Conservation (phyloP, 176 grass and related monocot genomes). For the Leersia perrieri region DNA sequence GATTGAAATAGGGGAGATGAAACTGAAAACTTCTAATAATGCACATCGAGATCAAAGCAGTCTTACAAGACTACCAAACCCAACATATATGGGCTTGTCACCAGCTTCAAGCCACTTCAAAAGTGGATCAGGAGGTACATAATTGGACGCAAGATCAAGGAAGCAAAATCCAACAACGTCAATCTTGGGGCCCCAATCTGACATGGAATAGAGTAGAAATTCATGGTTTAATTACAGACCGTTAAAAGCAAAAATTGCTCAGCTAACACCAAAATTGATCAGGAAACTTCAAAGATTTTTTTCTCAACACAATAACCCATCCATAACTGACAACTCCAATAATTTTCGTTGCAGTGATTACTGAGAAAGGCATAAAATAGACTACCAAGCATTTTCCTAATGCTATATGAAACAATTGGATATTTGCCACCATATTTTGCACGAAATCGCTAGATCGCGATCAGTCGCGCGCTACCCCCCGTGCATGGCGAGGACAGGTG, state of each 20-base stretch:
- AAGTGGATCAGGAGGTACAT: conserved; percentile 72
- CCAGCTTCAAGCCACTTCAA: conserved; percentile 89
- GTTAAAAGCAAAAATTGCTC: neutral
- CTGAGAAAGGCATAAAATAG: neutral
- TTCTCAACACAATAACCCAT: conserved; percentile 14
- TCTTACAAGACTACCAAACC: conserved; percentile 97
- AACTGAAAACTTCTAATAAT: conserved; percentile 6
- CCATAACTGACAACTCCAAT: neutral
- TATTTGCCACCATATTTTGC: neutral
- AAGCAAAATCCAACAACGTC: conserved; percentile 99
- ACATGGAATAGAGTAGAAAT: conserved; percentile 28
- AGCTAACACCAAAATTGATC: neutral
- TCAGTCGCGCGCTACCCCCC: no score
- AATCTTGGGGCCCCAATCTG: conserved; percentile 92
- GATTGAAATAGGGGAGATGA: neutral
- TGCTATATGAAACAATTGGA: neutral
- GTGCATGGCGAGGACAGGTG: no score
- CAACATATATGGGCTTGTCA: conserved; percentile 89
- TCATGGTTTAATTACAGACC: neutral
- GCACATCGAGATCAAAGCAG: conserved; percentile 27
- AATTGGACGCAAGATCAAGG: conserved; percentile 95
- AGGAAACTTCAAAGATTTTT: neutral
- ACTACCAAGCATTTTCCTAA: conserved; percentile 1
- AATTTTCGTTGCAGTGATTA: neutral
- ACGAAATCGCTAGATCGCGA: no score